These are phyloP conservation scores for Salix koriyanagi DNA, from an alignment of 345 rosid species.

Conservation along the genomic window DNA sequence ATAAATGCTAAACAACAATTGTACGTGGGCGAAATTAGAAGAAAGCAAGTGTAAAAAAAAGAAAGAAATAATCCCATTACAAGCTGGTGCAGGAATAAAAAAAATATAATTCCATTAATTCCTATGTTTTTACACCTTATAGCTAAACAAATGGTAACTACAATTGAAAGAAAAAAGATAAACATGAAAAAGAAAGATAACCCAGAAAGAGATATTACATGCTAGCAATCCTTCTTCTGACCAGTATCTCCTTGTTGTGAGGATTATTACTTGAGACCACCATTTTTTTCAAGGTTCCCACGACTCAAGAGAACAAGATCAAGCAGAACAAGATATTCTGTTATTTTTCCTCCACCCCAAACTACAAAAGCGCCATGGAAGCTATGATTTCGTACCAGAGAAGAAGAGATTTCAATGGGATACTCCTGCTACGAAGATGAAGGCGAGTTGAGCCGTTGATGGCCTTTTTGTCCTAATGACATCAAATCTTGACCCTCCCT, in stretches of 20 bases:
- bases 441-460: background rate
- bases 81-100: background rate
- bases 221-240: constrained; percentile 66
- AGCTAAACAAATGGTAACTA: background rate
- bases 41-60: background rate
- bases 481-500: background rate
- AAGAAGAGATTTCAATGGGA: background rate
- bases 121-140: background rate
- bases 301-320: background rate
- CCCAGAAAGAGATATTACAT: constrained; percentile 42
- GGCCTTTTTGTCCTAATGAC: background rate
- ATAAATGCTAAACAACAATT: background rate
- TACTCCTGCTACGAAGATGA: background rate
- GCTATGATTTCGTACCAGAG: background rate
- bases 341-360: background rate
- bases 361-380: background rate
- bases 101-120: background rate
- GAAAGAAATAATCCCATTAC: background rate
- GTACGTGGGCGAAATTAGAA: background rate
- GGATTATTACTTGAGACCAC: background rate
- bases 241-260: constrained; percentile 24
- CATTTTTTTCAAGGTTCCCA: background rate
- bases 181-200: background rate
- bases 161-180: background rate
- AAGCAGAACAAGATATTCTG: background rate